phyloP scores from a whole-genome alignment of 2,329 filamentous ascomycete species.

The Erysiphe pulchra region DNA sequence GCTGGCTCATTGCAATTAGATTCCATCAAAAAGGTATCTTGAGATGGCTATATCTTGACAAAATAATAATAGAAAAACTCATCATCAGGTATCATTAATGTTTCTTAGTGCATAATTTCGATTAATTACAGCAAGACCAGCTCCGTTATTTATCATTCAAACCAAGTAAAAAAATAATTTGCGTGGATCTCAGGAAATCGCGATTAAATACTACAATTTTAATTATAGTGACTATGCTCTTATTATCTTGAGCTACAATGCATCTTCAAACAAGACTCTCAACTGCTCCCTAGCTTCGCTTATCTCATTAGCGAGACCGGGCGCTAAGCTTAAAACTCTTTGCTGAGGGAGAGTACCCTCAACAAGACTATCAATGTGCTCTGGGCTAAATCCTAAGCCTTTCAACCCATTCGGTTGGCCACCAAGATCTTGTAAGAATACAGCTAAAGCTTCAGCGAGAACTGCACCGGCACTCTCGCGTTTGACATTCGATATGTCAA shows the following conservation, averaged over 20 bases:
- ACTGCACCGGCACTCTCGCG: conserved; percentile 74
- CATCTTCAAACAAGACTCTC: conserved; percentile 38
- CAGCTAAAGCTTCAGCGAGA: conserved; percentile 53
- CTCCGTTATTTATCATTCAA: too few relatives aligned
- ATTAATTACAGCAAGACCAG: too few relatives aligned
- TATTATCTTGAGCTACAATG: conserved; percentile 14
- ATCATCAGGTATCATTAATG: too few relatives aligned
- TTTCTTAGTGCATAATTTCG: too few relatives aligned
- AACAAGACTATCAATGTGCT: conserved; percentile 60
- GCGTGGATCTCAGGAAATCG: too few relatives aligned
- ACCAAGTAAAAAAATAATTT: too few relatives aligned
- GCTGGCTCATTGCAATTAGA: too few relatives aligned
- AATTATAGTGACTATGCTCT: too few relatives aligned
- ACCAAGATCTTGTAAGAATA: conserved; percentile 61
- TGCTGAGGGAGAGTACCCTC: conserved; percentile 88
- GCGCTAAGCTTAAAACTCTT: conserved; percentile 75
- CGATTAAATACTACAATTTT: too few relatives aligned
- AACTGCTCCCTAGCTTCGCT: conserved; percentile 48
- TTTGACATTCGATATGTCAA: conserved; percentile 72
- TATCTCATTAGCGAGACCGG: conserved; percentile 46
- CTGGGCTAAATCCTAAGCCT: conserved; percentile 50
- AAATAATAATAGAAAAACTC: too few relatives aligned
- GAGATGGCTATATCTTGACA: too few relatives aligned
- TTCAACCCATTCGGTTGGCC: conserved; percentile 77
- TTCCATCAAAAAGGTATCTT: too few relatives aligned